phyloP scores from a whole-genome alignment of 2,329 filamentous ascomycete genomes.

The Pseudocercospora fuligena region DNA sequence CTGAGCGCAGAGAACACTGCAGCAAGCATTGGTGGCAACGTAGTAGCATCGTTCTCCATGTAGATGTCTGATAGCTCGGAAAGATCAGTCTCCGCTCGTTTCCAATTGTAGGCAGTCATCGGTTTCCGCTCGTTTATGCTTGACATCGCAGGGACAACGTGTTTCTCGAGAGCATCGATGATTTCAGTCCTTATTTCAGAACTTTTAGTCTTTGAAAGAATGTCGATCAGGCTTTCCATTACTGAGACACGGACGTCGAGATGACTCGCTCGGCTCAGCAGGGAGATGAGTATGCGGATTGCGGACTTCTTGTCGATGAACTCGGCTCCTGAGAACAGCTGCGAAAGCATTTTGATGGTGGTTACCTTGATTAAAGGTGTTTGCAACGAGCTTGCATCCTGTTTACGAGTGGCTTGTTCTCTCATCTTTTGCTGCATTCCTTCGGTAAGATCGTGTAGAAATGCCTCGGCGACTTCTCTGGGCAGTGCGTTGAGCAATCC shows the following conservation, averaged over 20 bases:
- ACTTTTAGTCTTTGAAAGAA: constrained; percentile 30
- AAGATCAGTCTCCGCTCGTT: constrained; percentile 27
- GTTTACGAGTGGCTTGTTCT: constrained; percentile 29
- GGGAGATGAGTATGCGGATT: constrained; percentile 38
- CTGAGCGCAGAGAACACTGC: constrained; percentile 16
- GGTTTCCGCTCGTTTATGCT: constrained; percentile 43
- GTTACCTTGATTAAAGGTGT: constrained; percentile 46
- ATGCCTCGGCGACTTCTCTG: constrained; percentile 36
- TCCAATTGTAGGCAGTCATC: constrained; percentile 42
- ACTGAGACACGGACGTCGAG: constrained; percentile 45
- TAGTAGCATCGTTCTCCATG: constrained; percentile 20
- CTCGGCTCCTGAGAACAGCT: constrained; percentile 42
- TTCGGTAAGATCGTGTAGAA: constrained; percentile 39
- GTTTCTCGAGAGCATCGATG: constrained; percentile 37
- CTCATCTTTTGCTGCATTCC: constrained; percentile 40
- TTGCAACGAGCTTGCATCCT: constrained; percentile 13
- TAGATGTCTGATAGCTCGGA: constrained; percentile 32
- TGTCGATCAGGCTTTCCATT: constrained; percentile 41
- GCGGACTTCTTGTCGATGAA: constrained; percentile 41
- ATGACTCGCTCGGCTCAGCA: constrained; percentile 42
- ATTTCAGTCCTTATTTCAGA: constrained; percentile 21
- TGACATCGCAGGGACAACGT: constrained; percentile 41
- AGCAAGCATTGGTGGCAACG: constrained; percentile 17
- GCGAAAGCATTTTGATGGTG: constrained; percentile 49
- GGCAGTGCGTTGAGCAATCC: constrained; percentile 43